Evolutionary conservation across 257 asterid genomes (phyloP), one percentile per base, ranked within the genome.

Genomic region (Coffea canephora): DNA sequence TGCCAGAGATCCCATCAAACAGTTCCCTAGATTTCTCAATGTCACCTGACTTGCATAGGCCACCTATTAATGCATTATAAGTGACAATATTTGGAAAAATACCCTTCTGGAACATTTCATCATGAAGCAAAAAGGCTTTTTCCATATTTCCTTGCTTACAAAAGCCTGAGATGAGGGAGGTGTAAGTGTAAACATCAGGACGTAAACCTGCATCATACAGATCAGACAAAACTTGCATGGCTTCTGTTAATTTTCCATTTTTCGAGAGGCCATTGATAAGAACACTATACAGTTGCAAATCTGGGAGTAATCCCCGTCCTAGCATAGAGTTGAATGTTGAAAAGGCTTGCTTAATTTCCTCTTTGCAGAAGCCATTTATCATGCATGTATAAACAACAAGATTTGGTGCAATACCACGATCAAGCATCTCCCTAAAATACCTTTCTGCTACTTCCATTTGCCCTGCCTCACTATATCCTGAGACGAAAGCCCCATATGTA

Each of bases 91-190:
- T 94, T 48, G 97, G 93, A 78, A 72, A 83, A 18, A 94, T 78
- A 77, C 96, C 94, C 78, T 88, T 90, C 84, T 79, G 79, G 80
- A 39, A 71, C 98, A 94, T 94, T 86, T 90, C 96, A 82, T 86
- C 88, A 59, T 74, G 90, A 84, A 92, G 91, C 82, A 75, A 76
- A 72, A 90, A 88, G 69, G 97, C 96, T 87, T 90, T 90, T 65
- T 81, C 77, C 89, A 90, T 85, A 81, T 91, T 84, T 57, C 97
- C 89, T 82, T 88, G 90, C 87, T 88, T 92, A 85, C 91, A 90
- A 79, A 89, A 92, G 74, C 97, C 91, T 81, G 97, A 90, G 49
- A 94, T 88, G 72, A 94, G 89, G 4, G 97, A 90, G 73, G 97
- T 91, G 86, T 88, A 94, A 67, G 86, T 89, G 66, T 87, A 89